Percentiles rank a stretch among this genome's conserved stretches.
Conservation (phyloP, 208 protist genomes). For the Leishmania gerbilli region DNA sequence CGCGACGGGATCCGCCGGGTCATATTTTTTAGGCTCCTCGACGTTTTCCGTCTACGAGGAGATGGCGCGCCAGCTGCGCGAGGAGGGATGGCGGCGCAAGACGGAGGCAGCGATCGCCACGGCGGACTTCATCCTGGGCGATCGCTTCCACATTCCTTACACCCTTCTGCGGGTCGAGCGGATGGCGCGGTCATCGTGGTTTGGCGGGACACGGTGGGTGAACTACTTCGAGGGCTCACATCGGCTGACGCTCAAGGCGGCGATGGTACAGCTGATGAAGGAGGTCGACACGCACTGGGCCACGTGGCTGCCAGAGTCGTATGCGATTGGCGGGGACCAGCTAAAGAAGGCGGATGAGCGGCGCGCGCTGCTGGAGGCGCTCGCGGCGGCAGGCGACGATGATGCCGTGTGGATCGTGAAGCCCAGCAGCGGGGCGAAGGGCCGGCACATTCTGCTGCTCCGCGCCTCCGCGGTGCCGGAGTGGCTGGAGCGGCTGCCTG, state of each 20-base stretch:
- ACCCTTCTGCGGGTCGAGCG: constrained; percentile 60
- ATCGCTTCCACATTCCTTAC: constrained; percentile 86
- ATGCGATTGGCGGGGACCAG: constrained; percentile 68
- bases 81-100: constrained; percentile 52
- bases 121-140: constrained; percentile 77
- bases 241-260: constrained; percentile 82
- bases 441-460: constrained; percentile 69
- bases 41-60: constrained; percentile 89
- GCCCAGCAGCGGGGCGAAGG: constrained; percentile 79
- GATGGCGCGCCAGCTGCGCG: constrained; percentile 67
- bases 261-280: constrained; percentile 64
- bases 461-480: constrained; percentile 32
- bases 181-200: constrained; percentile 51
- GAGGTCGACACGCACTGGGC: constrained; percentile 41
- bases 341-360: constrained; percentile 58
- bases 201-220: constrained; percentile 72
- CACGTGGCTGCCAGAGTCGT: constrained; percentile 81
- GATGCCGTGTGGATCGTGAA: constrained; percentile 87
- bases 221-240: constrained; percentile 91
- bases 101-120: constrained; percentile 25
- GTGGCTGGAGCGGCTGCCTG: constrained; percentile 45
- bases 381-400: constrained; percentile 19
- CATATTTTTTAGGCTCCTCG: constrained; percentile 53
- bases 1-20: constrained; percentile 1
- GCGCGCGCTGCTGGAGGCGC: constrained; percentile 40